These are phyloP conservation scores for Fraxinus dipetala DNA, from an alignment of 305 asterid genomes.

Conservation along the genomic window DNA sequence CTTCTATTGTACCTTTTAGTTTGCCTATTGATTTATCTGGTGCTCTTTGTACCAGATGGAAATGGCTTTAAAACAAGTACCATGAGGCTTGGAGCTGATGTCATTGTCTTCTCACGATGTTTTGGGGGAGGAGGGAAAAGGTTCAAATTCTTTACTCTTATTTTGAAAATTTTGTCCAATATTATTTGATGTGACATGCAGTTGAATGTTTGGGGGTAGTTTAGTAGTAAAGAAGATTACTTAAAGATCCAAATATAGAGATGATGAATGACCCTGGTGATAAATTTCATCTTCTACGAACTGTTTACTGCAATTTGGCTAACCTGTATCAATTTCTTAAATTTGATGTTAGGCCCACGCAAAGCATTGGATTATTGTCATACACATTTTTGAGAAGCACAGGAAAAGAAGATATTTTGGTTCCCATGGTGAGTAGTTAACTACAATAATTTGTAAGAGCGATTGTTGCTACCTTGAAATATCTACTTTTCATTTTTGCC, in stretches of 20 bases:
- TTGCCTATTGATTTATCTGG: slow-evolving; percentile 20
- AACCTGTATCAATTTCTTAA: slow-evolving; percentile 7
- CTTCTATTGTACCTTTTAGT: slow-evolving; percentile 8
- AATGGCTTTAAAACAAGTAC: slow-evolving; percentile 98
- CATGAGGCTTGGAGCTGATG: slow-evolving; percentile 99
- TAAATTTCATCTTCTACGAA: slow-evolving; percentile 14
- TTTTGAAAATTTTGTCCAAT: not conserved
- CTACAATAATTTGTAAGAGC: slow-evolving; percentile 4
- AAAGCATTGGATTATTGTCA: slow-evolving; percentile 84
- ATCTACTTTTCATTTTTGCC: not conserved
- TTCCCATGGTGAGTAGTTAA: slow-evolving; percentile 73
- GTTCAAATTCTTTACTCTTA: slow-evolving; percentile 30
- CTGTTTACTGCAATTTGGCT: not conserved
- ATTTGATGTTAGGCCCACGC: slow-evolving; percentile 51
- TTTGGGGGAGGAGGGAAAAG: slow-evolving; percentile 52
- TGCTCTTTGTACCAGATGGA: slow-evolving; percentile 61
- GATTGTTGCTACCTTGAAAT: not conserved
- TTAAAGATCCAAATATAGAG: slow-evolving; percentile 8
- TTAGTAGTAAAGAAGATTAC: not conserved
- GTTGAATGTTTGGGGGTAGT: slow-evolving; percentile 10
- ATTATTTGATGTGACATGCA: slow-evolving; percentile 4
- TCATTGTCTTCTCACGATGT: slow-evolving; percentile 79
- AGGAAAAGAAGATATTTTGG: slow-evolving; percentile 86
- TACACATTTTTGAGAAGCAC: slow-evolving; percentile 78
- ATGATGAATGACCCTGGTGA: not conserved